Evolutionary conservation across 768 basidiomycete species (phyloP).

Genomic region (Gloeopeniophorella convolvens): DNA sequence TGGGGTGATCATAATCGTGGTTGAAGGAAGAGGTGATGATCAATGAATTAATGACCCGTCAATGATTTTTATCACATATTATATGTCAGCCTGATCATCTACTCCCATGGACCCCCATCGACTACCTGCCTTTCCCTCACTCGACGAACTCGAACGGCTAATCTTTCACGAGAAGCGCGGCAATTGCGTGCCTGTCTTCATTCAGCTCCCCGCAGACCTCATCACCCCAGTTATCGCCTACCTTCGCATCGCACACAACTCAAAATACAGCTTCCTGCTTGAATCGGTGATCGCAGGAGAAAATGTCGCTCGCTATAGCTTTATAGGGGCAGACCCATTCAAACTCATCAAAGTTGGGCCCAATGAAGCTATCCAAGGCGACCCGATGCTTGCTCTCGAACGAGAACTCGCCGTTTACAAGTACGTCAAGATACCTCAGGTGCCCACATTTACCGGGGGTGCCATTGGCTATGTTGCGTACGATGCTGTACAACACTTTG

Average conservation of each 20-base stretch:
- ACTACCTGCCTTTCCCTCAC: slow-evolving; percentile 61
- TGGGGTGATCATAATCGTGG: slow-evolving; percentile 61
- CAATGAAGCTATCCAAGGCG: slow-evolving; percentile 73
- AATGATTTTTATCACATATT: too few species aligned
- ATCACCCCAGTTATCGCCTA: slow-evolving; percentile 97
- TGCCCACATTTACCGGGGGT: slow-evolving; percentile 94
- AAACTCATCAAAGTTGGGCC: slow-evolving; percentile 89
- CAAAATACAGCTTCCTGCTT: slow-evolving; percentile 90
- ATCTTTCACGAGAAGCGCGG: slow-evolving; percentile 77
- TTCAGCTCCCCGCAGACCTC: slow-evolving; percentile 91
- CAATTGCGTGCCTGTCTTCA: slow-evolving; percentile 89
- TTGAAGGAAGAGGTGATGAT: background rate
- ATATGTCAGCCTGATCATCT: too few species aligned
- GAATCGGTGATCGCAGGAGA: slow-evolving; percentile 91
- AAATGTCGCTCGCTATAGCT: slow-evolving; percentile 88
- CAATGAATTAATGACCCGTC: too few species aligned
- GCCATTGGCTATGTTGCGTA: slow-evolving; percentile 97
- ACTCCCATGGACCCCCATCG: slow-evolving; percentile 26
- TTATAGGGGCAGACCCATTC: slow-evolving; percentile 94
- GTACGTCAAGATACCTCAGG: slow-evolving; percentile 86
- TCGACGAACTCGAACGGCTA: slow-evolving; percentile 69
- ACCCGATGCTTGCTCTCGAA: slow-evolving; percentile 81
- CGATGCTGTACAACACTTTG: slow-evolving; percentile 95
- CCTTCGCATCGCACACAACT: slow-evolving; percentile 85
- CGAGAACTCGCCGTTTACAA: slow-evolving; percentile 80